phyloP scores from a whole-genome alignment of 106 monocot genomes.

The Apostasia shenzhenica region DNA sequence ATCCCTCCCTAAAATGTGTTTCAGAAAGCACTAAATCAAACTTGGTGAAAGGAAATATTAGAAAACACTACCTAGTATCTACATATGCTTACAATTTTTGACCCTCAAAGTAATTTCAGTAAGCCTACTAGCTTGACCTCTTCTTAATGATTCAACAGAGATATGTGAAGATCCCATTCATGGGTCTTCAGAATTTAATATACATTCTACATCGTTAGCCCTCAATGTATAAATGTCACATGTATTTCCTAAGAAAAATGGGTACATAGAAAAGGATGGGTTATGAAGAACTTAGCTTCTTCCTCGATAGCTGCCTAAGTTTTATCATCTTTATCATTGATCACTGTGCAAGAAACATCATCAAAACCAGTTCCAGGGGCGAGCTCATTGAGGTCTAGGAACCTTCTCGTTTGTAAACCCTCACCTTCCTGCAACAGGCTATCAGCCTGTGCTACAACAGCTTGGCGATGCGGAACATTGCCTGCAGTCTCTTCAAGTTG shows the following conservation, averaged over 20 bases:
- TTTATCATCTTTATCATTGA: slow-evolving; percentile 53
- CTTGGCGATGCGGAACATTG: slow-evolving; percentile 15
- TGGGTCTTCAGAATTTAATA: background rate
- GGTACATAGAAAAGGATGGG: slow-evolving; percentile 1
- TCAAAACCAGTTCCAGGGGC: slow-evolving; percentile 79
- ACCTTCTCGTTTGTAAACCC: slow-evolving; percentile 23
- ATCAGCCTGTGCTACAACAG: slow-evolving; percentile 14
- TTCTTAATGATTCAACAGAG: background rate
- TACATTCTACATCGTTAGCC: background rate
- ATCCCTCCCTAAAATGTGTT: too few species aligned
- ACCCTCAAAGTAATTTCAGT: background rate
- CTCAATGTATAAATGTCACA: background rate
- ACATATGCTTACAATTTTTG: too few species aligned
- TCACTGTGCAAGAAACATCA: slow-evolving; percentile 31
- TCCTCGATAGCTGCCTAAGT: background rate
- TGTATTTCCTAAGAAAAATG: background rate
- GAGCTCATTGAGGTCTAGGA: slow-evolving; percentile 87
- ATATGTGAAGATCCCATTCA: too few species aligned
- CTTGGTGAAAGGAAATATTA: slow-evolving; percentile 1
- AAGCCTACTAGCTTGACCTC: background rate
- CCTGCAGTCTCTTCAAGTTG: slow-evolving; percentile 14
- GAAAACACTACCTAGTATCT: background rate
- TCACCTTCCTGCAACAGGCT: slow-evolving; percentile 11
- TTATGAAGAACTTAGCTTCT: background rate
- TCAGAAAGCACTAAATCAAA: background rate